A percentile compares a stretch with the other conserved stretches of the same genome.
Evolutionary conservation across 345 rosid genomes (phyloP).

Genomic region (Eucalyptus decipiens): DNA sequence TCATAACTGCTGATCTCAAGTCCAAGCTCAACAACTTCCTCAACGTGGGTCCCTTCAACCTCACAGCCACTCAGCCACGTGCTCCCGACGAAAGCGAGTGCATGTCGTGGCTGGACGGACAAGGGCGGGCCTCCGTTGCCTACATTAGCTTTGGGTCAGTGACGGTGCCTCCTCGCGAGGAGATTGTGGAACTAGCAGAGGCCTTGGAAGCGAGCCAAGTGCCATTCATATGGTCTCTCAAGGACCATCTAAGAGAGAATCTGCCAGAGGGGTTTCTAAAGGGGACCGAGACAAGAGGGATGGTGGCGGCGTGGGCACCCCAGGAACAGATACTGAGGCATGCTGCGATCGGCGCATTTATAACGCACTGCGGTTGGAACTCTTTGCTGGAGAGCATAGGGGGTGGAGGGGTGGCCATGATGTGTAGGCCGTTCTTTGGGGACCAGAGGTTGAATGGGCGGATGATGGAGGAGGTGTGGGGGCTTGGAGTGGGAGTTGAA

Average conservation of each 20-base stretch:
- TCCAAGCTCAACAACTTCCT: conserved; percentile 13
- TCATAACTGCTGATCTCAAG: conserved; percentile 6
- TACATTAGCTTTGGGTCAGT: conserved; percentile 28
- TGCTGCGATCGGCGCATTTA: conserved; percentile 6
- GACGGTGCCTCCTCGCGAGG: conserved; percentile 8
- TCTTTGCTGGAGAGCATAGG: conserved; percentile 20
- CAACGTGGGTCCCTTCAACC: conserved; percentile 18
- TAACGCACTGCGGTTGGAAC: conserved; percentile 27
- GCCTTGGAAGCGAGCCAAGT: conserved; percentile 10
- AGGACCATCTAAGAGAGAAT: neutral
- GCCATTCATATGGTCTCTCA: conserved; percentile 28
- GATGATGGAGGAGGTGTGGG: conserved; percentile 12
- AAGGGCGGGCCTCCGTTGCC: conserved; percentile 11
- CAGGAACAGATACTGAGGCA: conserved; percentile 8
- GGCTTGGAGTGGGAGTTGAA: neutral
- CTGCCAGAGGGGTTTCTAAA: conserved; percentile 22
- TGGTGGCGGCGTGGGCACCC: conserved; percentile 22
- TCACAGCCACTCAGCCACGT: neutral
- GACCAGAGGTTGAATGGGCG: conserved; percentile 23
- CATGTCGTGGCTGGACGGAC: conserved; percentile 24
- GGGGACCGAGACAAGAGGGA: neutral
- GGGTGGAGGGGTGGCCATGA: conserved; percentile 19
- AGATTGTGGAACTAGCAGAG: conserved; percentile 15
- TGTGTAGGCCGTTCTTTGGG: conserved; percentile 20
- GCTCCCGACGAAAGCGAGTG: neutral